Percentiles rank a stretch among this genome's conserved stretches.
Evolutionary conservation across 805 yeast species (phyloP).

Genomic region (Kodamaea laetipori): DNA sequence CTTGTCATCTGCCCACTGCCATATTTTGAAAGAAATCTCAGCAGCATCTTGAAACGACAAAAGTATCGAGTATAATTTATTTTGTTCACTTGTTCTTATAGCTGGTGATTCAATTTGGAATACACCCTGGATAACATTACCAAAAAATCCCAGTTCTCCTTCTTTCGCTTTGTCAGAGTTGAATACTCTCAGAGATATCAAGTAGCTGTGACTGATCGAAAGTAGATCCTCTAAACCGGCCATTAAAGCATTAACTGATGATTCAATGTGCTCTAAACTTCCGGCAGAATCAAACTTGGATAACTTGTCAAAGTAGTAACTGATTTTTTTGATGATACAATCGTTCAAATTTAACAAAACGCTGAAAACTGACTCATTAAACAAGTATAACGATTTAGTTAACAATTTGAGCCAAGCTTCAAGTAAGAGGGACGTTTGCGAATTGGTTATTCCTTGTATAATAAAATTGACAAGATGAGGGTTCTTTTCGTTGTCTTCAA

Average conservation of each 20-base stretch:
- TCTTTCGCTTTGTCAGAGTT: constrained; percentile 16
- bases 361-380: constrained; percentile 55
- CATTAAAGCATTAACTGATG: constrained; percentile 46
- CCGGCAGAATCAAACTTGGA: constrained; percentile 17
- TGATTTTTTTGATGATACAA: constrained; percentile 46
- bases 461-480: constrained; percentile 47
- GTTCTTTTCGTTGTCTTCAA: constrained; percentile 32
- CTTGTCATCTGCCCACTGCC: constrained; percentile 66
- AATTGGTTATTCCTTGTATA: constrained; percentile 48
- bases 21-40: constrained; percentile 56
- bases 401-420: constrained; percentile 54
- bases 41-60: constrained; percentile 65
- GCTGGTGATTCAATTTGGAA: constrained; percentile 70
- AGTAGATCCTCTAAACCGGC: constrained; percentile 70
- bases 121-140: constrained; percentile 75
- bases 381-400: constrained; percentile 52
- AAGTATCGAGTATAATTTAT: constrained; percentile 57
- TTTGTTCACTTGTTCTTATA: constrained; percentile 50
- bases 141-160: constrained; percentile 52
- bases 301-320: constrained; percentile 30
- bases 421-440: constrained; percentile 45
- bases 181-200: constrained; percentile 23
- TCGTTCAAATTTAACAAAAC: constrained; percentile 57
- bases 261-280: constrained; percentile 37
- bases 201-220: constrained; percentile 56